Evolutionary conservation across 2,329 filamentous ascomycete species (phyloP).

Genomic region (Trichoderma atrobrunneum): DNA sequence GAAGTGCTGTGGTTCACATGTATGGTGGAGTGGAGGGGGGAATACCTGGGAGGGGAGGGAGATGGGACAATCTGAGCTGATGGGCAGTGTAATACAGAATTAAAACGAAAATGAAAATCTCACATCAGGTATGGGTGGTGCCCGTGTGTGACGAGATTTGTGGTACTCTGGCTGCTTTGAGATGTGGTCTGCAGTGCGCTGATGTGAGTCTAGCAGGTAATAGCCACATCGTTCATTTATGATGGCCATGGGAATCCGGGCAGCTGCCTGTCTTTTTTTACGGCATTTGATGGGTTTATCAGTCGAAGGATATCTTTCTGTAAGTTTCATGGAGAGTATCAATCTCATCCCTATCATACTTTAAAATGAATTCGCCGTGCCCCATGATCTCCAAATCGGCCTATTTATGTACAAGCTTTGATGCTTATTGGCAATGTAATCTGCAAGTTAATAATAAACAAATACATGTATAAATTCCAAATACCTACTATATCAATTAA

Average conservation of each 20-base stretch:
- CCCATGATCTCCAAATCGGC: not conserved
- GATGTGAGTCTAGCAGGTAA: not conserved
- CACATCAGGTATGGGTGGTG: not conserved
- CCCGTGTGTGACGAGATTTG: not conserved
- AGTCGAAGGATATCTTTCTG: not conserved
- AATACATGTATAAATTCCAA: not conserved
- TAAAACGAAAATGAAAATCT: slow-evolving; percentile 14
- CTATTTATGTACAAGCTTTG: not conserved
- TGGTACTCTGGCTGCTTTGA: not conserved
- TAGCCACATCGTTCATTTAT: not conserved
- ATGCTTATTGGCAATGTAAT: not conserved
- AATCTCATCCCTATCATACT: not conserved
- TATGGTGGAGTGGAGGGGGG: not conserved
- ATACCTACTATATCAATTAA: not conserved
- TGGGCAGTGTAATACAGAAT: slow-evolving; percentile 14
- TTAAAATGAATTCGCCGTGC: not conserved
- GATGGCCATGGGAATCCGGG: not conserved
- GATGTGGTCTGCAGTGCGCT: not conserved
- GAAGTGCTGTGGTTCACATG: not conserved
- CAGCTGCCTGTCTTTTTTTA: not conserved
- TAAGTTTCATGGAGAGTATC: not conserved
- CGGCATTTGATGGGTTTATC: not conserved
- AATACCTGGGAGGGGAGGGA: not conserved
- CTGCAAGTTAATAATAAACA: not conserved
- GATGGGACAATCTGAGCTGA: not conserved